Percentiles rank a stretch among this genome's conserved stretches.
These are phyloP conservation scores for Kuraishia capsulata DNA, from an alignment of 805 yeast species.

Conservation along the genomic window DNA sequence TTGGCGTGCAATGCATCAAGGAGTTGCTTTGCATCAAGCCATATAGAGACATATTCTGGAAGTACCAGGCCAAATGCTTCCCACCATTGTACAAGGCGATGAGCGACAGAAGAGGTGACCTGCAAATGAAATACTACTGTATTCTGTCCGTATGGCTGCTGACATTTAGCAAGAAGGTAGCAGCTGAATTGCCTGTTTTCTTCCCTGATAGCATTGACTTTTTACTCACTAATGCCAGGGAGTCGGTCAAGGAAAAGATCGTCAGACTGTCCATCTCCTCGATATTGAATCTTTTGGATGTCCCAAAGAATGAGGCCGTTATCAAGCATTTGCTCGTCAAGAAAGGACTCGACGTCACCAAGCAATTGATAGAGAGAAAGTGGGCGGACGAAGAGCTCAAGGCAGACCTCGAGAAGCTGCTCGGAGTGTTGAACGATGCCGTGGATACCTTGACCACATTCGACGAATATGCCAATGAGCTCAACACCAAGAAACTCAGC, in stretches of 20 bases:
- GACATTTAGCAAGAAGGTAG: conserved; percentile 56
- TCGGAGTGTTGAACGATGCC: conserved; percentile 56
- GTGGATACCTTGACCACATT: conserved; percentile 79
- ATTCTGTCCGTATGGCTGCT: conserved; percentile 78
- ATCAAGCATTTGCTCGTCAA: conserved; percentile 64
- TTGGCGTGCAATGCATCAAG: conserved; percentile 57
- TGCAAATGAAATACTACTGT: conserved; percentile 79
- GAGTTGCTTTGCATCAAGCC: conserved; percentile 46
- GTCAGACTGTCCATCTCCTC: conserved; percentile 77
- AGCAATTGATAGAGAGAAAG: conserved; percentile 72
- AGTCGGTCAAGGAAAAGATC: conserved; percentile 87
- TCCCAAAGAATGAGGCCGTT: conserved; percentile 31
- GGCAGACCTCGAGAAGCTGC: conserved; percentile 53
- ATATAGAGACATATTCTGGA: conserved; percentile 47
- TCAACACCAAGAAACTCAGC: conserved; percentile 64
- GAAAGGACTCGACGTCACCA: conserved; percentile 62
- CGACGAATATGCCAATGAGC: conserved; percentile 84
- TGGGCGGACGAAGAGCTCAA: conserved; percentile 92
- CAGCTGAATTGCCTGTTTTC: conserved; percentile 35
- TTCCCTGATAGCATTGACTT: conserved; percentile 46
- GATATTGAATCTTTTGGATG: conserved; percentile 47
- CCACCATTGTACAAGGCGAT: conserved; percentile 42
- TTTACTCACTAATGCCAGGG: conserved; percentile 53
- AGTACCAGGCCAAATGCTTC: conserved; percentile 28
- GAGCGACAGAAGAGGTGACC: conserved; percentile 33